Conservation (phyloP, 2,329 filamentous ascomycete species). For the Penicillium psychrosexuale region DNA sequence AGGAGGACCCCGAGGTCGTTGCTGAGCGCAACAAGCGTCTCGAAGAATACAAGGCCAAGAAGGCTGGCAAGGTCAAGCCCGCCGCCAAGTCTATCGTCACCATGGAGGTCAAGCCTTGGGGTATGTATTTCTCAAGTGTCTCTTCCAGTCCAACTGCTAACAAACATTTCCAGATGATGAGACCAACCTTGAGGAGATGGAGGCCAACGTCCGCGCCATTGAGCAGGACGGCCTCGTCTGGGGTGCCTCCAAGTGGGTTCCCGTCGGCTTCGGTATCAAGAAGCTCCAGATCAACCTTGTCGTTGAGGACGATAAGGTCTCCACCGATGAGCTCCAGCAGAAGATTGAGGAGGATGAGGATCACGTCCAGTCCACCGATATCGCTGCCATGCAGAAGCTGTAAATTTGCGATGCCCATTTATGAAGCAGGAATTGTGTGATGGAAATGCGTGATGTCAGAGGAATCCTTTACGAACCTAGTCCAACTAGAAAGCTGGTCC, state of each 20-base stretch:
- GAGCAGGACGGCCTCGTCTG: conserved; percentile 93
- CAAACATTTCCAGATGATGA: conserved; percentile 65
- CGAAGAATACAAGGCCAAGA: conserved; percentile 94
- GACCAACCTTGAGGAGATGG: conserved; percentile 83
- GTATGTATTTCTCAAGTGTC: conserved; percentile 55
- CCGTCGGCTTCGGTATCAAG: conserved; percentile 96
- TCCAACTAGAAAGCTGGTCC: conserved; percentile 22
- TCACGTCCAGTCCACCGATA: conserved; percentile 89
- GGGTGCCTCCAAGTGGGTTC: conserved; percentile 84
- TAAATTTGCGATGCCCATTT: conserved; percentile 52
- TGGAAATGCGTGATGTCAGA: conserved; percentile 37
- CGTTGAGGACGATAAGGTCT: conserved; percentile 95
- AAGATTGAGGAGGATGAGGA: conserved; percentile 86
- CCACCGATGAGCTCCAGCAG: conserved; percentile 79
- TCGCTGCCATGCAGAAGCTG: conserved; percentile 88
- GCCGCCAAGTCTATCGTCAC: conserved; percentile 96
- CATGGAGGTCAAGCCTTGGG: conserved; percentile 97
- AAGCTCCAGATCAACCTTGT: conserved; percentile 99
- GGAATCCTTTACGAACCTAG: conserved; percentile 40
- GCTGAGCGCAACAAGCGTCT: conserved; percentile 83
- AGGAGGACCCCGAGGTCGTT: conserved; percentile 85
- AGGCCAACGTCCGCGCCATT: conserved; percentile 75
- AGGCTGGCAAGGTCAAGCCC: conserved; percentile 86
- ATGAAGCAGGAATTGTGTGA: conserved; percentile 34
- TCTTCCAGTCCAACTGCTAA: conserved; percentile 18